Conservation (phyloP, 1,284 basidiomycete species). For the Thecaphora thlaspeos region DNA sequence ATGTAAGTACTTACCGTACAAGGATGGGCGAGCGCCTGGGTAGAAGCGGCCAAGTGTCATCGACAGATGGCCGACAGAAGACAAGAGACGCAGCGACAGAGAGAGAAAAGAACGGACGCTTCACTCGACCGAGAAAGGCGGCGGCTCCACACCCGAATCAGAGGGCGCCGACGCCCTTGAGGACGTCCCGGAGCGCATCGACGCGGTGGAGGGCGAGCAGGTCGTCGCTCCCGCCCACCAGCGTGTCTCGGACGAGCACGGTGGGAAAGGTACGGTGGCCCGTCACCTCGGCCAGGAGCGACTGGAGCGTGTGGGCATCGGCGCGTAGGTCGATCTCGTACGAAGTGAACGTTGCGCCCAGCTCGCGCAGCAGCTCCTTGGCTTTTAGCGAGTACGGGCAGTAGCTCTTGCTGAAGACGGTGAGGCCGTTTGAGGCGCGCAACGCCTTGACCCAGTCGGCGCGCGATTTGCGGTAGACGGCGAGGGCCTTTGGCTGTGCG, state of each 20-base stretch:
- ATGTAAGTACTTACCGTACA: no score
- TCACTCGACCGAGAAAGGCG: no score
- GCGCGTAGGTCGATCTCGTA: slow-evolving; percentile 30
- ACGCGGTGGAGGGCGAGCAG: slow-evolving; percentile 10
- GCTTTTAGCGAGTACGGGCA: slow-evolving; percentile 32
- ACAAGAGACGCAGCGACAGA: no score
- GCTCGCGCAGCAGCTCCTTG: slow-evolving; percentile 16
- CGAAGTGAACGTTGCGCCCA: slow-evolving; percentile 17
- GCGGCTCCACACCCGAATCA: no score
- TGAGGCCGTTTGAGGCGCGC: slow-evolving; percentile 12
- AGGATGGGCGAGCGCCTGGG: no score
- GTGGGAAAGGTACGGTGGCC: slow-evolving; percentile 33
- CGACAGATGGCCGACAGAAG: no score
- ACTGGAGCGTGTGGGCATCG: slow-evolving; percentile 26
- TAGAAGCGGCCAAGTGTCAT: no score
- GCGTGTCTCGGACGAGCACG: slow-evolving; percentile 14
- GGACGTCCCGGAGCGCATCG: slow-evolving; percentile 11
- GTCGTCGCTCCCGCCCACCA: slow-evolving; percentile 34
- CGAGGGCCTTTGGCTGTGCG: slow-evolving; percentile 14
- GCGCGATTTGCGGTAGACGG: slow-evolving; percentile 19
- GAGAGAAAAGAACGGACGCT: no score
- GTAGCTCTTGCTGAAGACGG: slow-evolving; percentile 37
- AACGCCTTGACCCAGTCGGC: slow-evolving; percentile 20
- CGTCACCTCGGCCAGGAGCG: slow-evolving; percentile 18
- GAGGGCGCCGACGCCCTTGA: slow-evolving; percentile 14